phyloP scores from a whole-genome alignment of 768 basidiomycete genomes.

The Gymnopilus dilepis region DNA sequence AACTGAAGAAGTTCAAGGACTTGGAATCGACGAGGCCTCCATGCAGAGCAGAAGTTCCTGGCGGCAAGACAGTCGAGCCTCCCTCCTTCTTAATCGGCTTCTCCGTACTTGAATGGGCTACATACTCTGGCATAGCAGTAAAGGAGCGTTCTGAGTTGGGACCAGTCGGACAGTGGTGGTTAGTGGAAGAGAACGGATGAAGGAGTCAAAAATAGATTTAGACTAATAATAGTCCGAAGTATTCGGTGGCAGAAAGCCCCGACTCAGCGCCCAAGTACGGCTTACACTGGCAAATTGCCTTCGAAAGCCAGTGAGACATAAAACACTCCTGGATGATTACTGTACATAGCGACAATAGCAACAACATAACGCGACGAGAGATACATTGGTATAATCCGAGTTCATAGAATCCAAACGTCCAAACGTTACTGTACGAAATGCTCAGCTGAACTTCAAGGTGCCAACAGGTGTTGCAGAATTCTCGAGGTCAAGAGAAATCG shows the following conservation, averaged over 20 bases:
- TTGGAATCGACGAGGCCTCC: neutral
- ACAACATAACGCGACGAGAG: no score
- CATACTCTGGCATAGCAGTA: neutral
- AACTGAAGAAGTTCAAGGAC: neutral
- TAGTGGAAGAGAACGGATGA: neutral
- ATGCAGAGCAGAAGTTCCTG: neutral
- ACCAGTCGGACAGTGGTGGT: neutral
- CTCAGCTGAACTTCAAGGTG: neutral
- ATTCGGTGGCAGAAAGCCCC: no score
- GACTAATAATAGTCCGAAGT: no score
- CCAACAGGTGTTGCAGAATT: neutral
- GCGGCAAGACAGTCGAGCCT: neutral
- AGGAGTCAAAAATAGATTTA: no score
- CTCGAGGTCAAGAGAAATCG: neutral
- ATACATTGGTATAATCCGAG: no score
- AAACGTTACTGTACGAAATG: no score
- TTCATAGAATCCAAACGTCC: no score
- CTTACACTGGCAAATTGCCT: no score
- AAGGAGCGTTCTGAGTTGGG: conserved; percentile 8
- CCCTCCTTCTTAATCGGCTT: neutral
- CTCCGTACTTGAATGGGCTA: neutral
- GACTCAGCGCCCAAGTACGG: no score
- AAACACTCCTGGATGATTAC: no score
- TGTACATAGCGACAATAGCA: no score
- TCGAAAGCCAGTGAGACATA: no score